These are phyloP conservation scores for Penicillium robsamsonii DNA, from an alignment of 495 filamentous ascomycete genomes.

Conservation along the genomic window DNA sequence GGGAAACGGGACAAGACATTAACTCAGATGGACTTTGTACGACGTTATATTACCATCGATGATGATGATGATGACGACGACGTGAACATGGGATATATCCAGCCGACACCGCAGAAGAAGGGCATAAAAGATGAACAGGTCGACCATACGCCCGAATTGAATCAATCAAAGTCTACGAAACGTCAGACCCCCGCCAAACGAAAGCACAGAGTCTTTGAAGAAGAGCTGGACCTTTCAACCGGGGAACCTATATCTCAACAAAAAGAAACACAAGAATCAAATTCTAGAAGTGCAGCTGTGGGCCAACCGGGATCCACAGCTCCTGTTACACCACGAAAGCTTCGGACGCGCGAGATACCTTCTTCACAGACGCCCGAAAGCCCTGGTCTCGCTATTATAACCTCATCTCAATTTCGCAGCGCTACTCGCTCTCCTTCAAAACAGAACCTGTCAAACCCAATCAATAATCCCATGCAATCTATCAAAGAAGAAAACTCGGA, in stretches of 20 bases:
- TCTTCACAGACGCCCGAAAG: slow-evolving; percentile 50
- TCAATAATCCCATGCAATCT: background rate
- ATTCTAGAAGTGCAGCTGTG: background rate
- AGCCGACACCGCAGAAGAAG: slow-evolving; percentile 20
- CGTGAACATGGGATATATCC: slow-evolving; percentile 37
- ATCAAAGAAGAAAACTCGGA: slow-evolving; percentile 30
- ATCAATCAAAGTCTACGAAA: background rate
- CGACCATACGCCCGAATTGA: background rate
- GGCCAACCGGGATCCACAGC: background rate
- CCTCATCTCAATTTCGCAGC: slow-evolving; percentile 40
- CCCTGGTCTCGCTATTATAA: slow-evolving; percentile 39
- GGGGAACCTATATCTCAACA: slow-evolving; percentile 25
- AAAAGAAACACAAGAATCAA: slow-evolving; percentile 14
- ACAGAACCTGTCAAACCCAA: slow-evolving; percentile 7
- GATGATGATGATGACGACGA: slow-evolving; percentile 33
- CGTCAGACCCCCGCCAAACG: slow-evolving; percentile 11
- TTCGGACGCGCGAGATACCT: slow-evolving; percentile 37
- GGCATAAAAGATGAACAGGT: slow-evolving; percentile 1
- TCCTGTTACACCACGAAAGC: slow-evolving; percentile 38
- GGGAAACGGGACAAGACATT: slow-evolving; percentile 41
- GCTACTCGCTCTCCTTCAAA: slow-evolving; percentile 34
- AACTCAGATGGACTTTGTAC: slow-evolving; percentile 50
- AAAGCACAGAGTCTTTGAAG: slow-evolving; percentile 16
- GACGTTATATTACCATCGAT: slow-evolving; percentile 38
- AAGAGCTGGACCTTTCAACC: slow-evolving; percentile 27